These are phyloP conservation scores for Eimeria acervulina DNA, from an alignment of 169 alveolate species.

Conservation along the genomic window DNA sequence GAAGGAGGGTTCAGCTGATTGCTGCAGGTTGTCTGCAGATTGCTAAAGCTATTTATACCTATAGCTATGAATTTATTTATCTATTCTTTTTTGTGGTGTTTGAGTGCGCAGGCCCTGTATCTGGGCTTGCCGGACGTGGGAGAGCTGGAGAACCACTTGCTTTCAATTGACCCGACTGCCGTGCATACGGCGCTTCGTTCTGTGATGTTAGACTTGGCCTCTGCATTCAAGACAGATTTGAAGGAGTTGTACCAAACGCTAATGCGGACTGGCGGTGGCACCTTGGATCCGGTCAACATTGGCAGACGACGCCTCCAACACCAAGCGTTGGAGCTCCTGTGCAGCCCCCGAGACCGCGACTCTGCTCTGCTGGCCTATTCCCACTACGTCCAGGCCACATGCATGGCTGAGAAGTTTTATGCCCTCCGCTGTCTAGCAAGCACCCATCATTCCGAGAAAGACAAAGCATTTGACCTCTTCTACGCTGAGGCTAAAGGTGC, in stretches of 20 bases:
- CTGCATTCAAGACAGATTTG: background rate
- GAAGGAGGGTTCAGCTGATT: no score
- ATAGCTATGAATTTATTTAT: no score
- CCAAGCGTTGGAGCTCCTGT: slow-evolving; percentile 73
- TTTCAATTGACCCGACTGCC: background rate
- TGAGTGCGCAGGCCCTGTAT: background rate
- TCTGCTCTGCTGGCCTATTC: slow-evolving; percentile 55
- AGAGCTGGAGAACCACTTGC: background rate
- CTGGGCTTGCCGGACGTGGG: background rate
- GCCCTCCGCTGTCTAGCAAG: slow-evolving; percentile 41
- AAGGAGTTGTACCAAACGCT: background rate
- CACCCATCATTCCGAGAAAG: slow-evolving; percentile 14
- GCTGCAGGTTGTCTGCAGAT: no score
- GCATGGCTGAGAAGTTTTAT: slow-evolving; percentile 63
- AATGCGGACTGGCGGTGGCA: background rate
- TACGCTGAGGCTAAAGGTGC: slow-evolving; percentile 67
- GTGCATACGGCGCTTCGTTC: slow-evolving; percentile 8
- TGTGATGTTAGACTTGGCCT: background rate
- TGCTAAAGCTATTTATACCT: no score
- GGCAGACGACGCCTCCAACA: slow-evolving; percentile 83
- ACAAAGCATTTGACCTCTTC: slow-evolving; percentile 38
- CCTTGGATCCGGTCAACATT: no score
- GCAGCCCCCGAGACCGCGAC: slow-evolving; percentile 41
- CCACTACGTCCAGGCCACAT: slow-evolving; percentile 36
- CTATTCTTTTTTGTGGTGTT: background rate